phyloP scores from a whole-genome alignment of 148 eudicot species.

The Fagopyrum homotropicum region DNA sequence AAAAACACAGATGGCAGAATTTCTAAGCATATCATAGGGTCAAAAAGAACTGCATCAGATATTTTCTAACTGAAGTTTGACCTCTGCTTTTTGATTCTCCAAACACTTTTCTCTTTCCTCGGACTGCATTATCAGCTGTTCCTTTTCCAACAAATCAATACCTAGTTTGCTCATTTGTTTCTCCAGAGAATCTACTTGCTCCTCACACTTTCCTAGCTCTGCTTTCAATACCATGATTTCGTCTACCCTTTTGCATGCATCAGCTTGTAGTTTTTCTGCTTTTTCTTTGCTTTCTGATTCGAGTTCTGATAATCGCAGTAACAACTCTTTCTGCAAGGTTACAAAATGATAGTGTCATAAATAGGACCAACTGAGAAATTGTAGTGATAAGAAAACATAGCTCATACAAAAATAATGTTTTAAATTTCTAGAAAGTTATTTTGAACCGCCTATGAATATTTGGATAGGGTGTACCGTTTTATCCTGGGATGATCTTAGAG shows the following conservation, averaged over 20 bases:
- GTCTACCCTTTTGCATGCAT: slow-evolving; percentile 49
- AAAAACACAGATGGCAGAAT: slow-evolving; percentile 18
- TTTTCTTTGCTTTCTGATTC: slow-evolving; percentile 53
- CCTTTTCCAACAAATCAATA: slow-evolving; percentile 50
- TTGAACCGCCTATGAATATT: background rate
- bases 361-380: background rate
- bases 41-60: background rate
- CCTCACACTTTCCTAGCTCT: slow-evolving; percentile 42
- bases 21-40: slow-evolving; percentile 4
- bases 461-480: slow-evolving; percentile 42
- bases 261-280: slow-evolving; percentile 46
- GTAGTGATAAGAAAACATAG: background rate
- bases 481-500: slow-evolving; percentile 42
- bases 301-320: slow-evolving; percentile 42
- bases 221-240: slow-evolving; percentile 45
- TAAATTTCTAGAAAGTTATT: background rate
- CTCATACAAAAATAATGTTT: background rate
- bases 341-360: slow-evolving; percentile 7
- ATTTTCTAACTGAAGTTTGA: slow-evolving; percentile 17
- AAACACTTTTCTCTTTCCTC: slow-evolving; percentile 51
- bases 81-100: slow-evolving; percentile 67
- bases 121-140: slow-evolving; percentile 43
- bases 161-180: slow-evolving; percentile 45
- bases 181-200: slow-evolving; percentile 42
- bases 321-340: slow-evolving; percentile 54